Evolutionary conservation across 495 filamentous ascomycete genomes (phyloP).

Genomic region (Penicillium malachiteum): DNA sequence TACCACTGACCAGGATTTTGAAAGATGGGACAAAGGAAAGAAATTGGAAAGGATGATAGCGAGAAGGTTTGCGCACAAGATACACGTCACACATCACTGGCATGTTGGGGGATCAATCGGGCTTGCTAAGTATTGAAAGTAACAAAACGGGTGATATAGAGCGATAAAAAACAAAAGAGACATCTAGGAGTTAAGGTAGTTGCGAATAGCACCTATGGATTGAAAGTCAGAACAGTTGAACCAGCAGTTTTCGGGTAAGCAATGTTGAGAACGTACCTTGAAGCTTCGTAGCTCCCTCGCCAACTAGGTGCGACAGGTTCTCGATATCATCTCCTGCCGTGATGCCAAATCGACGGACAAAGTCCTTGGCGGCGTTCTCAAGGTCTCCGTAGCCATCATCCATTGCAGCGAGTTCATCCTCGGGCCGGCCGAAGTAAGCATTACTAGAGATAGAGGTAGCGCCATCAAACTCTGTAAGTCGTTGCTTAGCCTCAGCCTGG

Average conservation of each 20-base stretch:
- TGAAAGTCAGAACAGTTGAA: constrained; percentile 9
- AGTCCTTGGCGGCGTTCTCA: constrained; percentile 90
- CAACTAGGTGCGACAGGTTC: constrained; percentile 75
- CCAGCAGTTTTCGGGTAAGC: too few relatives aligned
- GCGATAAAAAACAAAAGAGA: neutral
- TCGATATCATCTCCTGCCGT: constrained; percentile 95
- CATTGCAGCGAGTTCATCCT: constrained; percentile 61
- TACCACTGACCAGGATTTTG: constrained; percentile 5
- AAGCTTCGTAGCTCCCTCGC: constrained; percentile 79
- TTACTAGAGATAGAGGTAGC: constrained; percentile 91
- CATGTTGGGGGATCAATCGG: constrained; percentile 15
- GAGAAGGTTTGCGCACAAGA: constrained; percentile 7
- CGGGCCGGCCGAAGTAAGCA: constrained; percentile 90
- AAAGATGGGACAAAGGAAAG: constrained; percentile 2
- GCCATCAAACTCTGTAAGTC: constrained; percentile 89
- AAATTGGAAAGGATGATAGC: constrained; percentile 9
- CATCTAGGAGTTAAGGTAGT: constrained; percentile 70
- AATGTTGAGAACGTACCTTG: constrained; percentile 55
- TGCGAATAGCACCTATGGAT: constrained; percentile 65
- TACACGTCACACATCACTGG: constrained; percentile 25
- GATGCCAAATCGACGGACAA: constrained; percentile 89
- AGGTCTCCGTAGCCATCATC: constrained; percentile 79
- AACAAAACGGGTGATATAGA: constrained; percentile 17
- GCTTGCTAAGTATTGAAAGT: constrained; percentile 27
- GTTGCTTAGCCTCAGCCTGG: constrained; percentile 79